Base-by-base conservation (phyloP, 2,329 filamentous ascomycete genomes). In the Talaromyces sp. region DNA sequence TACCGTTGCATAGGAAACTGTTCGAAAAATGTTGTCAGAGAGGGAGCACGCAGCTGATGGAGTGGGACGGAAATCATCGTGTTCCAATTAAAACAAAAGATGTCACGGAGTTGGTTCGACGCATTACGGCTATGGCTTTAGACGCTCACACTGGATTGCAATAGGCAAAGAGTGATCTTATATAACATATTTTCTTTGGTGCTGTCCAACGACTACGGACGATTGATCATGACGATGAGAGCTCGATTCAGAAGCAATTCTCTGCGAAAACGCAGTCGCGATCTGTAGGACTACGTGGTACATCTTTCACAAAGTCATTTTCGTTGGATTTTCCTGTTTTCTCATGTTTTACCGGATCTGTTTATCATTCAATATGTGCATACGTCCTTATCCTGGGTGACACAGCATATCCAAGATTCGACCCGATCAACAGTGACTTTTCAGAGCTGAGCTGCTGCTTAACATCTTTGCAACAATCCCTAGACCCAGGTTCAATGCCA, bases 31-130 rank as follows among this genome's bases (percentile, higher is more conserved):
- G 87, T 71, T 90, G 86, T 70, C 80, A 84, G 56, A 70, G 77
- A 6, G 81, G 79, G 0, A 84, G 77, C 3, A 77, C 82, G 6
- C 80, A 75, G 42, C 66, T 92, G 52, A 73, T 93, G 1, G 87
- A 92, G 73, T 93, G 89, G 90, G 83, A 90, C 62, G 90, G 88
- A 0, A 82, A 81, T 1, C 90, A 93, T 72, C 78, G 90, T 7
- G 79, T 93, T 57, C 88, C 90, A 1, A 82, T 93, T 64, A 90
- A 89, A 78, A 79, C 77, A 18, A 77, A 75, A 39, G 89, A 92
- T 73, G 88, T 92, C 2, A 79, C 84, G 55, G 78, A 73, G 14
- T 76, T 90, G 11, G 78, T 84, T 14, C 73, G 78, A 14, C 78
- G 81, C 55, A 83, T 87, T 39, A 72, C 85, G 25, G 76, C 79